A percentile compares a stretch with the other conserved stretches of the same genome.
Evolutionary conservation across 2,329 filamentous ascomycete genomes (phyloP).

Genomic region (Phialophora expanda): DNA sequence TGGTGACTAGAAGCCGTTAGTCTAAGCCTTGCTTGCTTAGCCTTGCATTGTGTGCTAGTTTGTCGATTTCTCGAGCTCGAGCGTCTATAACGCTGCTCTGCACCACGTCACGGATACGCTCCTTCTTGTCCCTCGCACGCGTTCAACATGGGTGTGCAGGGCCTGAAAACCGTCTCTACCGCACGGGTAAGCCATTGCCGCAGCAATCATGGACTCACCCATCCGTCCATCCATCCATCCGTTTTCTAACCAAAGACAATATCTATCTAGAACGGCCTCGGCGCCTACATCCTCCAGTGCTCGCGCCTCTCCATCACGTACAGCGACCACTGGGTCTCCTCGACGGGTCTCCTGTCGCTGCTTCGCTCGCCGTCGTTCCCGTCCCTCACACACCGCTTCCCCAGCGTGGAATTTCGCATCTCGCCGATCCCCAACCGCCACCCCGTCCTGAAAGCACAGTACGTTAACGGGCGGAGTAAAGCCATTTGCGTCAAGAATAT

Average conservation of each 20-base stretch:
- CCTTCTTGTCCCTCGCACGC: neutral
- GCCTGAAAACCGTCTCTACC: conserved; percentile 60
- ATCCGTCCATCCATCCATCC: neutral
- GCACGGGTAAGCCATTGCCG: conserved; percentile 56
- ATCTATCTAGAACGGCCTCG: conserved; percentile 79
- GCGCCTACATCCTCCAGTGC: conserved; percentile 96
- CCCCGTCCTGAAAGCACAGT: conserved; percentile 85
- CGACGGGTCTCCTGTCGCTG: conserved; percentile 85
- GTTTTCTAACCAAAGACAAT: neutral
- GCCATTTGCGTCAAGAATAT: conserved; percentile 88
- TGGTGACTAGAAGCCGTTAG: neutral
- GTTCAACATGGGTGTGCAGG: conserved; percentile 51
- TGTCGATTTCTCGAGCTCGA: neutral
- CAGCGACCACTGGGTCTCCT: conserved; percentile 95
- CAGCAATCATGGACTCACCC: neutral
- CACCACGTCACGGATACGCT: neutral
- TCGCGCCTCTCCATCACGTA: conserved; percentile 95
- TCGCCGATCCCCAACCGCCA: conserved; percentile 89
- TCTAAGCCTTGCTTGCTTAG: neutral
- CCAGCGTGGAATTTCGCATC: conserved; percentile 87
- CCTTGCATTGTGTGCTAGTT: neutral
- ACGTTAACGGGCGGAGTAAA: conserved; percentile 88
- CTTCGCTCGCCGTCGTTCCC: conserved; percentile 60
- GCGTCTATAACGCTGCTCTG: neutral
- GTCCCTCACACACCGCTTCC: conserved; percentile 78